phyloP scores from a whole-genome alignment of 768 basidiomycete genomes.

The Agaricus bisporus region DNA sequence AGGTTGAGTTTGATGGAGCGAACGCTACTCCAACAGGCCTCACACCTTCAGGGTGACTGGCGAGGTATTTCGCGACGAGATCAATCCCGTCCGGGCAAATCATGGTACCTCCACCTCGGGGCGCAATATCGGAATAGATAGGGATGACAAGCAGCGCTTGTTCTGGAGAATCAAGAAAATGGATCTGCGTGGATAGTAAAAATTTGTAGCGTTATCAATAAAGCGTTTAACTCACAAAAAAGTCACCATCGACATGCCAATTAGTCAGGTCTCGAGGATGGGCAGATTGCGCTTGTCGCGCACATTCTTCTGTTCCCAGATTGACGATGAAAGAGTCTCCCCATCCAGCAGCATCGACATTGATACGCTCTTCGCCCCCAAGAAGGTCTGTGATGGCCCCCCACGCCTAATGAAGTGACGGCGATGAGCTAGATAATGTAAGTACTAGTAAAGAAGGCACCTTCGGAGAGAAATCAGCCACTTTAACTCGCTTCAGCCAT shows the following conservation, averaged over 20 bases:
- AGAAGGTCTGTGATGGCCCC: slow-evolving; percentile 54
- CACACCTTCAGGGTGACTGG: slow-evolving; percentile 47
- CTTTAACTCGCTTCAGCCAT: slow-evolving; percentile 36
- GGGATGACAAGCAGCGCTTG: slow-evolving; percentile 60
- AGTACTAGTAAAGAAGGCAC: slow-evolving; percentile 17
- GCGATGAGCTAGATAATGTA: slow-evolving; percentile 24
- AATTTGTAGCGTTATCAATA: neutral
- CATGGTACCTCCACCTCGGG: slow-evolving; percentile 52
- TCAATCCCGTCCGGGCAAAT: slow-evolving; percentile 53
- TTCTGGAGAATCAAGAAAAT: slow-evolving; percentile 62
- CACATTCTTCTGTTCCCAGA: slow-evolving; percentile 42
- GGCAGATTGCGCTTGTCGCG: slow-evolving; percentile 21
- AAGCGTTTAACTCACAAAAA: slow-evolving; percentile 30
- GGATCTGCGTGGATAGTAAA: slow-evolving; percentile 27
- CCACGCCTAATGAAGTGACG: slow-evolving; percentile 38
- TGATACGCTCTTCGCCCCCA: slow-evolving; percentile 53
- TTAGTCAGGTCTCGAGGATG: slow-evolving; percentile 45
- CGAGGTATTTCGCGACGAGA: slow-evolving; percentile 43
- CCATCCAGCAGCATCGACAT: slow-evolving; percentile 42
- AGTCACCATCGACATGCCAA: slow-evolving; percentile 62
- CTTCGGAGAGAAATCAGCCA: slow-evolving; percentile 48
- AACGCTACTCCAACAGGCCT: slow-evolving; percentile 38
- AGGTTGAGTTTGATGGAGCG: slow-evolving; percentile 37
- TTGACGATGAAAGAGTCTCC: slow-evolving; percentile 61
- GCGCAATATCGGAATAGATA: slow-evolving; percentile 50